phyloP scores from a whole-genome alignment of 2,329 filamentous ascomycete genomes.

The Colletotrichum sp. region DNA sequence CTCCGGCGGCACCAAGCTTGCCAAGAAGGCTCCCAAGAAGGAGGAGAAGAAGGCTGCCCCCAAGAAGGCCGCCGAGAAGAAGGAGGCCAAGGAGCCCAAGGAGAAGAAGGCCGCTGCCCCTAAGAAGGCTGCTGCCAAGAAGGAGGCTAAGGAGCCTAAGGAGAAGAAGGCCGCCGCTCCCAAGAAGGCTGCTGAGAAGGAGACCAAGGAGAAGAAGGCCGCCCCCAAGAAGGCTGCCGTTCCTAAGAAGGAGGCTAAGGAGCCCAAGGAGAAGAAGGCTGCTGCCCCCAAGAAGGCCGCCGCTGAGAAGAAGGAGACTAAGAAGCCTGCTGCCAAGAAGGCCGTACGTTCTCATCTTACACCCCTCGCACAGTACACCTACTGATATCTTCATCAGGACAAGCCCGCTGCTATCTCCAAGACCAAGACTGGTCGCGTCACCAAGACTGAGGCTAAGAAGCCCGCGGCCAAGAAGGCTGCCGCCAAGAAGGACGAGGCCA shows the following conservation, averaged over 20 bases:
- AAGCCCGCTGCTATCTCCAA: constrained; percentile 75
- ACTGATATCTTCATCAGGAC: constrained; percentile 55
- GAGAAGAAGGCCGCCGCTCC: constrained; percentile 31
- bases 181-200: constrained; percentile 57
- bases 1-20: constrained; percentile 91
- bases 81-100: constrained; percentile 68
- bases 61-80: constrained; percentile 31
- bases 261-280: constrained; percentile 53
- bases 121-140: constrained; percentile 48
- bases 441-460: constrained; percentile 67
- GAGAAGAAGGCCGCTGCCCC: constrained; percentile 46
- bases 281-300: constrained; percentile 47
- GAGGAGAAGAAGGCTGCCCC: constrained; percentile 38
- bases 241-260: constrained; percentile 47
- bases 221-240: constrained; percentile 51
- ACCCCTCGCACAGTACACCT: constrained; percentile 33
- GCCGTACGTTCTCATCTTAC: constrained; percentile 30
- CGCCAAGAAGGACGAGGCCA: constrained; percentile 39
- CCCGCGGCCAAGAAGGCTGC: constrained; percentile 49
- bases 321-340: constrained; percentile 35
- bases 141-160: constrained; percentile 44
- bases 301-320: constrained; percentile 35
- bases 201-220: constrained; percentile 66
- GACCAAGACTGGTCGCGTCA: constrained; percentile 87
- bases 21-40: constrained; percentile 62